Base-by-base conservation (phyloP, 2,329 filamentous ascomycete genomes). In the Colletotrichum camelliae region DNA sequence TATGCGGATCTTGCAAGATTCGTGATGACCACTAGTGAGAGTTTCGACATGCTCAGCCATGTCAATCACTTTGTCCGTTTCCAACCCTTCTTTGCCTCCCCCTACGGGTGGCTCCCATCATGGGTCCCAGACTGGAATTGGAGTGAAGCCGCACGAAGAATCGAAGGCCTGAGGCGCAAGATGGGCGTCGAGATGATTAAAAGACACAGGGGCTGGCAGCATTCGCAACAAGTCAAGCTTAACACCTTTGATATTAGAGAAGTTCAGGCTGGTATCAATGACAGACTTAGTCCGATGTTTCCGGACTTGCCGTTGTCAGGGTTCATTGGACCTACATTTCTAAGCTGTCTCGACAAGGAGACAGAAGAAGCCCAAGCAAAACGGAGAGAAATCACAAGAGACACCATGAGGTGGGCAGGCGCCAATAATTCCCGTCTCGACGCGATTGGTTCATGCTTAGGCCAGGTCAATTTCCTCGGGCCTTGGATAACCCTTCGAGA, bases 351-450 rank as follows among this genome's bases (percentile, higher is more conserved):
- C 0, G 24, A 58, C 1, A 27, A 10, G 2, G 55, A 58, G 12
- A 29, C 21, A 16, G 24, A 1, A 27, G 21, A 58, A 10, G 27
- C 24, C 7, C 7, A 29, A 58, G 4, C 0, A 9, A 9, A 0
- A 0, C 55, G 55, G 15, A 58, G 27, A 0, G 0, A 24, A 9
- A 7, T 58, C 0, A 0, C 55, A 1, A 58, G 0, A 18, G 27
- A 29, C 0, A 58, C 24, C 16, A 58, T 58, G 55, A 58, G 13
- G 0, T 58, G 55, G 55, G 21, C 24, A 29, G 55, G 55, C 24
- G 5, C 13, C 1, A 15, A 24, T 27, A 9, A 27, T 13, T 18
- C 27, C 13, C 55, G 24, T 29, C 55, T 58, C 15, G 55, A 58
- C 7, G 21, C 0, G 21, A 58, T 58, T 29, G 55, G 55, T 24